phyloP scores from a whole-genome alignment of 306 rosid genomes.

The Inga oerstediana region DNA sequence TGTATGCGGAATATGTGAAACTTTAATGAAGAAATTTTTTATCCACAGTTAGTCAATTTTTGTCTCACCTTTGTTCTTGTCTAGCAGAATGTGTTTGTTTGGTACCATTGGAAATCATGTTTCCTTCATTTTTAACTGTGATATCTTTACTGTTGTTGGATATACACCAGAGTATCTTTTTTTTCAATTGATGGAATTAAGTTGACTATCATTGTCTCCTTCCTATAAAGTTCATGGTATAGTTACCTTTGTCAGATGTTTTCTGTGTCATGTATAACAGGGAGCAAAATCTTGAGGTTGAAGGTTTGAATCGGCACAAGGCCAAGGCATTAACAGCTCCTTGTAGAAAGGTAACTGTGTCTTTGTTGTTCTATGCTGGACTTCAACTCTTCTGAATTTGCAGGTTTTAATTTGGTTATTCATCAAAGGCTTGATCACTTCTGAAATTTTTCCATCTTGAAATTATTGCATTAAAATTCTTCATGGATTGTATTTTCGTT shows the following conservation, averaged over 20 bases:
- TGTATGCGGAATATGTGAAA: neutral
- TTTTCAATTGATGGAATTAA: neutral
- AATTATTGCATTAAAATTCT: neutral
- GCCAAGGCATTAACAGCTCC: constrained; percentile 53
- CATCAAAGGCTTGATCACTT: neutral
- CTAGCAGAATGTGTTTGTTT: neutral
- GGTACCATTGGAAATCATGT: neutral
- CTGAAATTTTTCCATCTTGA: neutral
- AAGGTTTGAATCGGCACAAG: constrained; percentile 30
- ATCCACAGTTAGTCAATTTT: neutral
- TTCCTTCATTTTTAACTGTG: neutral
- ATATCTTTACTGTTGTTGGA: neutral
- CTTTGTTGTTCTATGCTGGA: constrained; percentile 14
- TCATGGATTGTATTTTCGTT: neutral
- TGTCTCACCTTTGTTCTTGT: neutral
- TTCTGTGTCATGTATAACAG: constrained; percentile 41
- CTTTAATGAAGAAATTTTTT: neutral
- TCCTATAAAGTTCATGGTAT: neutral
- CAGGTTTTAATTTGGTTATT: constrained; percentile 3
- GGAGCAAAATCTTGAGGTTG: constrained; percentile 31
- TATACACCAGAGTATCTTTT: neutral
- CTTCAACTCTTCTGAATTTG: constrained; percentile 9
- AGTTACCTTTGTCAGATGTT: neutral
- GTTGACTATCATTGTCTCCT: neutral
- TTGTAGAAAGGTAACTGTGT: constrained; percentile 54